A percentile compares a stretch with the other conserved stretches of the same genome.
These are phyloP conservation scores for Karstenula rhodostoma DNA, from an alignment of 2,329 filamentous ascomycete genomes.

Conservation along the genomic window DNA sequence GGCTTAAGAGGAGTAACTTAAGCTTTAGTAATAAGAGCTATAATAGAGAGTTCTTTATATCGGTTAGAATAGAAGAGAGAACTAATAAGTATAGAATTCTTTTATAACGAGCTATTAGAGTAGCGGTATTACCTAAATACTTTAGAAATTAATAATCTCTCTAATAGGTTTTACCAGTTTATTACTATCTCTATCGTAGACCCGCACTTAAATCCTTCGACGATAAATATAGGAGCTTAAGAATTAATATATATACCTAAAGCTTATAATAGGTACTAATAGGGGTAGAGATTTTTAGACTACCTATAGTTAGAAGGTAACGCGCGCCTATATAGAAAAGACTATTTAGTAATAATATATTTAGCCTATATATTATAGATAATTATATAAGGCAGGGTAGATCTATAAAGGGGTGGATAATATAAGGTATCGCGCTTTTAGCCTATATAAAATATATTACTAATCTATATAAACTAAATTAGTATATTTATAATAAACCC, in stretches of 20 bases:
- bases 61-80: neutral
- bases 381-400: no score
- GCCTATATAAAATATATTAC: no score
- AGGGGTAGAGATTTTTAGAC: neutral
- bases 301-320: neutral
- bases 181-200: neutral
- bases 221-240: no score
- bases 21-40: neutral
- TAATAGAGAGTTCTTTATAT: neutral
- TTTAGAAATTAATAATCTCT: neutral
- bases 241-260: neutral
- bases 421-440: no score
- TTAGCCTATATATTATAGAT: slow-evolving; percentile 6
- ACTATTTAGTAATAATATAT: neutral
- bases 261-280: neutral
- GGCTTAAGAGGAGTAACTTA: neutral
- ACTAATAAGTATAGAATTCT: neutral
- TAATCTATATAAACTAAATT: no score
- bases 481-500: no score
- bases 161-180: neutral
- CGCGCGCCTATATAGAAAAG: neutral
- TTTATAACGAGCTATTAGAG: neutral
- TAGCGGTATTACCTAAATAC: neutral
- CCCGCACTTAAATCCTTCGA: no score
- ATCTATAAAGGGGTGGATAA: no score